phyloP scores from a whole-genome alignment of 208 protist genomes.

The Trichomonas gallinae region DNA sequence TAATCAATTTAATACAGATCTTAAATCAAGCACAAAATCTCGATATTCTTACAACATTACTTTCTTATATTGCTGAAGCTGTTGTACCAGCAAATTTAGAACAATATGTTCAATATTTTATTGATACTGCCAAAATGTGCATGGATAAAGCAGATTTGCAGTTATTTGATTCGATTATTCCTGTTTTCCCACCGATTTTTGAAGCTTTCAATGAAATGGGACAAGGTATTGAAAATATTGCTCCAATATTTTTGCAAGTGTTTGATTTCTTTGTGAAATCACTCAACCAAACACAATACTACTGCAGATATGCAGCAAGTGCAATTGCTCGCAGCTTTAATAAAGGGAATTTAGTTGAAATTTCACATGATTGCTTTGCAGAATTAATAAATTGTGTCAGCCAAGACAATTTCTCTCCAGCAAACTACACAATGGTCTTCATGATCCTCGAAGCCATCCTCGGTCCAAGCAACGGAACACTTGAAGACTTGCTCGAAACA shows the following conservation, averaged over 20 bases:
- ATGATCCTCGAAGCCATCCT: background rate
- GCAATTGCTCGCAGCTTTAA: background rate
- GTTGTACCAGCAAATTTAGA: background rate
- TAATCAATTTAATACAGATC: background rate
- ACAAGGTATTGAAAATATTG: background rate
- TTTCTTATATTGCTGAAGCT: background rate
- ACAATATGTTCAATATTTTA: background rate
- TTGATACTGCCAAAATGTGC: background rate
- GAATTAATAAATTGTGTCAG: background rate
- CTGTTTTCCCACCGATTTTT: background rate
- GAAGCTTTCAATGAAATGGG: background rate
- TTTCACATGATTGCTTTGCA: background rate
- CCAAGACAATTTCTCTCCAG: background rate
- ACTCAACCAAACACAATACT: background rate
- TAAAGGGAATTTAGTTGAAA: background rate
- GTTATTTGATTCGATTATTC: background rate
- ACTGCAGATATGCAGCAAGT: background rate
- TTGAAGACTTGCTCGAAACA: background rate
- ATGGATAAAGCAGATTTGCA: background rate
- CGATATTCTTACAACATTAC: background rate
- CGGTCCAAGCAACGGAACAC: background rate
- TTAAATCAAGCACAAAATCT: background rate
- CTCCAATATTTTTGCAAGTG: background rate
- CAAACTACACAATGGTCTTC: background rate
- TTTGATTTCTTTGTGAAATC: background rate